Conservation (phyloP, 2,329 filamentous ascomycete species). For the Fusarium robinianum region DNA sequence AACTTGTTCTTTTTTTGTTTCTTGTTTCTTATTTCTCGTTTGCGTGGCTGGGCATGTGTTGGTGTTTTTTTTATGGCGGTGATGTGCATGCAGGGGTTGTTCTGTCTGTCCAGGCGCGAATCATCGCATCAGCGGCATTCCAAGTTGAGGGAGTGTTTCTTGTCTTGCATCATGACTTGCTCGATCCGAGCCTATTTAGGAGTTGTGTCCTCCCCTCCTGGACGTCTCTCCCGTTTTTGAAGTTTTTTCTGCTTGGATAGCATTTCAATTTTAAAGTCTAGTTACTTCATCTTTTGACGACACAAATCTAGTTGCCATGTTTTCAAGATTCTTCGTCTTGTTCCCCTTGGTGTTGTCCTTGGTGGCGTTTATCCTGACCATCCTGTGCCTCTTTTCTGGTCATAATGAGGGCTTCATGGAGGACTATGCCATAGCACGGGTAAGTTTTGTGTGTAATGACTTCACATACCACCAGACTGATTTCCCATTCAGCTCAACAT, state of each 20-base stretch:
- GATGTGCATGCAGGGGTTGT: too few relatives aligned
- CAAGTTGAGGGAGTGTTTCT: too few relatives aligned
- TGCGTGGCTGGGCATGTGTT: too few relatives aligned
- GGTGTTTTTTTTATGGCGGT: too few relatives aligned
- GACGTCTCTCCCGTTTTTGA: neutral
- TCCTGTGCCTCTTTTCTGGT: conserved; percentile 48
- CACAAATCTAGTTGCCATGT: conserved; percentile 20
- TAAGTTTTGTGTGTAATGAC: conserved; percentile 23
- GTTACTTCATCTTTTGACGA: neutral
- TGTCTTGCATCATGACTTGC: neutral
- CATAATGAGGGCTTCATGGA: conserved; percentile 49
- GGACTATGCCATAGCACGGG: conserved; percentile 48
- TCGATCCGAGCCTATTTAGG: conserved; percentile 2
- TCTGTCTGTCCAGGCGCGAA: too few relatives aligned
- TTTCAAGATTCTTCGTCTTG: conserved; percentile 40
- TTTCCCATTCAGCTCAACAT: conserved; percentile 42
- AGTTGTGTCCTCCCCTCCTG: neutral
- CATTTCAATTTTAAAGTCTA: neutral
- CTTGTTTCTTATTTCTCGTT: too few relatives aligned
- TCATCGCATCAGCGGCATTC: too few relatives aligned
- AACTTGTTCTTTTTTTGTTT: too few relatives aligned
- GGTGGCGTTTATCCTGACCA: conserved; percentile 46
- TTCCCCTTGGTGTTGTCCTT: conserved; percentile 46
- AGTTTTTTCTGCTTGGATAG: too few relatives aligned
- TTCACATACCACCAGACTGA: conserved; percentile 4